Base-by-base conservation (phyloP, 1,284 basidiomycete species). In the Mycena sp. region DNA sequence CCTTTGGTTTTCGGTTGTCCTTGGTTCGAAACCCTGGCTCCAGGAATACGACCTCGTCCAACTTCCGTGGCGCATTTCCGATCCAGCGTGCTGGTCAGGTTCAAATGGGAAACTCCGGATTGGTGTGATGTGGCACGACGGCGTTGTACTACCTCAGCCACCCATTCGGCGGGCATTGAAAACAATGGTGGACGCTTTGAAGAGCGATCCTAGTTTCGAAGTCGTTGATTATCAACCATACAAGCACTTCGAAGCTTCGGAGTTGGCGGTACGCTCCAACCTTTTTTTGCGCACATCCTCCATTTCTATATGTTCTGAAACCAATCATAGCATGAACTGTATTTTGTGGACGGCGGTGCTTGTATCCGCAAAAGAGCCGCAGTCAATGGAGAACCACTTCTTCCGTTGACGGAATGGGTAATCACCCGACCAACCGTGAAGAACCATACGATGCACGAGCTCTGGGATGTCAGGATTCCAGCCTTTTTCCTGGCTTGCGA, bases 51-150 rank as follows among this genome's bases (percentile, higher is more conserved):
- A 72, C 23, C 73, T 79, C 0, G 56, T 80, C 14, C 76, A 77
- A 12, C 74, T 83, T 26, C 77, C 80, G 2, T 81, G 83, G 72
- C 52, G 51, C 54, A 54, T 67, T 16, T 55, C 62, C 6, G 11
- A 46, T 1, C 37, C 57, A 1, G n/a, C 65, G 1, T 49, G 16
- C 16, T 67, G 63, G 63, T 56, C 65, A 1, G 64, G 64, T 16
- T 49, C 51, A 38, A 71, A 53, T 41, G 70, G 50, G 46, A 74
- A 74, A 53, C 73, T 85, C 25, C 78, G 77, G 19, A 75, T 86
- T 52, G 82, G 80, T 9, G 71, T 87, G 28, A 75, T 85, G 73
- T 71, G 71, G 67, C 75, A 83, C 65, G 83, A 87, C 54, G 81
- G 80, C 1, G n/a, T 80, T 6, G 81, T 82, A 10, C 67, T 72